Conservation (phyloP, 176 grass and related monocot species). For the Elymus sibiricus region DNA sequence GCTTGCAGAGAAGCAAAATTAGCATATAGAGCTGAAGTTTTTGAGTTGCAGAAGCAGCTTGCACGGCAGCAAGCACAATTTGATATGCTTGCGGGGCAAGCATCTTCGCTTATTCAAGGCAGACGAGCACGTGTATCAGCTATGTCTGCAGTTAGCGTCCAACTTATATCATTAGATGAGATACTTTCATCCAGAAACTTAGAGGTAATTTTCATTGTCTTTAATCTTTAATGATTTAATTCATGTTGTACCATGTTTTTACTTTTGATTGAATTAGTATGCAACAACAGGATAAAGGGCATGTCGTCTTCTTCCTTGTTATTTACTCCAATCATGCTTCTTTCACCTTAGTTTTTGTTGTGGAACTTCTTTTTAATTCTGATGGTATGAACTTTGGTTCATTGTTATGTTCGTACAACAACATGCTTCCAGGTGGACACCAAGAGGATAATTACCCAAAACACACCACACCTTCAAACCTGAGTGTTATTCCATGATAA, state of each 20-base stretch:
- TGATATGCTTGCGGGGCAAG: slow-evolving; percentile 89
- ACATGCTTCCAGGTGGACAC: neutral
- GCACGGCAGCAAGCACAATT: slow-evolving; percentile 78
- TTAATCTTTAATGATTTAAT: slow-evolving; percentile 6
- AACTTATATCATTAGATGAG: slow-evolving; percentile 76
- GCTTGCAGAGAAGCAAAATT: slow-evolving; percentile 83
- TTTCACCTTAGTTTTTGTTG: neutral
- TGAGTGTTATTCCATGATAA: neutral
- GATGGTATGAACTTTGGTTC: neutral
- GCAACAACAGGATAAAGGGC: neutral
- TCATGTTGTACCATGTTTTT: slow-evolving; percentile 4
- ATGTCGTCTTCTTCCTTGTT: neutral
- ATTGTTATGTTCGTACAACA: neutral
- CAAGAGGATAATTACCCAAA: neutral
- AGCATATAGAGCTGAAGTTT: slow-evolving; percentile 80
- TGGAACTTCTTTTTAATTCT: neutral
- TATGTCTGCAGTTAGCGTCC: slow-evolving; percentile 72
- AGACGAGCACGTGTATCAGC: slow-evolving; percentile 69
- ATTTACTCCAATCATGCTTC: neutral
- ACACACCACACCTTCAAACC: neutral
- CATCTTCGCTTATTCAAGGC: slow-evolving; percentile 91
- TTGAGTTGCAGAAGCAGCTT: slow-evolving; percentile 94
- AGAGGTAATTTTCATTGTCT: slow-evolving; percentile 55
- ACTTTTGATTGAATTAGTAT: neutral
- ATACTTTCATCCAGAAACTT: slow-evolving; percentile 80